Conservation (phyloP, 148 eudicot genomes). For the Tetragonia tetragonoides region DNA sequence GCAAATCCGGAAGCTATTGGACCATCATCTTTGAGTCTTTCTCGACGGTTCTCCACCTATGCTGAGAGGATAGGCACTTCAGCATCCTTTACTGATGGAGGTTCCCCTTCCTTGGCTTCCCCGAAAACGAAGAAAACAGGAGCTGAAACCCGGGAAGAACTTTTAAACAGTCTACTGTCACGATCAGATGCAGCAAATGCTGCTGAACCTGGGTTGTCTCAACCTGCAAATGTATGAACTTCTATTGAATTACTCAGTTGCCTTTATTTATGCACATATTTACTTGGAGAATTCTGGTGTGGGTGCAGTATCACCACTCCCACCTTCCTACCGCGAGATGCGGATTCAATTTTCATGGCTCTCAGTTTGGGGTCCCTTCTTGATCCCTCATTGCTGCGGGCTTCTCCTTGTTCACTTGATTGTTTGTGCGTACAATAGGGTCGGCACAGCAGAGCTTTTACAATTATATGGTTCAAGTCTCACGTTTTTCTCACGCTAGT, state of each 20-base stretch:
- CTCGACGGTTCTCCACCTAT: slow-evolving; percentile 74
- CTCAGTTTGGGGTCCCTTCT: too few relatives aligned
- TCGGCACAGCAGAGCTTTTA: not conserved
- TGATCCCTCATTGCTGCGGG: too few relatives aligned
- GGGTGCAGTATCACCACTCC: too few relatives aligned
- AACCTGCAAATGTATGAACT: slow-evolving; percentile 57
- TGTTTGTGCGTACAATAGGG: not conserved
- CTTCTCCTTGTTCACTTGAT: not conserved
- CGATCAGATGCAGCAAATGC: slow-evolving; percentile 57
- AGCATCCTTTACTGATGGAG: slow-evolving; percentile 54
- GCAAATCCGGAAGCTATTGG: slow-evolving; percentile 51
- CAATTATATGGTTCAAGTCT: too few relatives aligned
- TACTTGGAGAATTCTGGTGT: too few relatives aligned
- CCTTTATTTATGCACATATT: not conserved
- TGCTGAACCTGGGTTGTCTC: slow-evolving; percentile 42
- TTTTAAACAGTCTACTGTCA: slow-evolving; percentile 58
- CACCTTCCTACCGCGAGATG: too few relatives aligned
- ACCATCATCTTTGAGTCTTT: slow-evolving; percentile 43
- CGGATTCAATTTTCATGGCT: too few relatives aligned
- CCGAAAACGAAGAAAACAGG: slow-evolving; percentile 93
- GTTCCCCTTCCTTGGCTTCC: slow-evolving; percentile 56
- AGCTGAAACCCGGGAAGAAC: slow-evolving; percentile 87
- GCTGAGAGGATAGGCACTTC: slow-evolving; percentile 84
- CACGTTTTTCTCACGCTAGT: too few relatives aligned
- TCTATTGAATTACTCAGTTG: not conserved